These are phyloP conservation scores for Glycine soja DNA, from an alignment of 306 rosid species.

Conservation along the genomic window DNA sequence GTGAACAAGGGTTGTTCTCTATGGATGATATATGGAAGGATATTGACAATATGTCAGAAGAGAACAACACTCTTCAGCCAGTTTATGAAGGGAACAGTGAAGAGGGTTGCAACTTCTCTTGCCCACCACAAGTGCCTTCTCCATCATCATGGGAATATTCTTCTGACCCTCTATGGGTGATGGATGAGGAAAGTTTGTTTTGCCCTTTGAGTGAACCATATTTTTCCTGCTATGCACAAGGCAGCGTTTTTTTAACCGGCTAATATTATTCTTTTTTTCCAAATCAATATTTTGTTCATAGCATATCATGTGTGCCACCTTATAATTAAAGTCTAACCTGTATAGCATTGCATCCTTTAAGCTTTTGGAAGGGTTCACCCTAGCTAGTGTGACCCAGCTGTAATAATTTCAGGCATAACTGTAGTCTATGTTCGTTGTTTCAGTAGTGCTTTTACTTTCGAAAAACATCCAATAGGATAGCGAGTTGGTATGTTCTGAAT, in stretches of 20 bases:
- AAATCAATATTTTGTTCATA: conserved; percentile 59
- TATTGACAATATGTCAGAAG: conserved; percentile 40
- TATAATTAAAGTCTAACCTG: conserved; percentile 53
- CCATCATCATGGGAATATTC: conserved; percentile 67
- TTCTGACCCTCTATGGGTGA: conserved; percentile 64
- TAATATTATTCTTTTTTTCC: conserved; percentile 56
- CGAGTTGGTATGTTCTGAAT: conserved; percentile 49
- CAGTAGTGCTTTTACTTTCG: conserved; percentile 51
- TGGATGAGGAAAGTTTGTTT: conserved; percentile 68
- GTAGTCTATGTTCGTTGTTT: conserved; percentile 37
- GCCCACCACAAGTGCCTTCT: conserved; percentile 52
- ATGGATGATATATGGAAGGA: conserved; percentile 99
- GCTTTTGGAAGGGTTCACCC: conserved; percentile 50
- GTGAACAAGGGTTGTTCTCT: conserved; percentile 42
- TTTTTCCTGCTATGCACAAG: conserved; percentile 53
- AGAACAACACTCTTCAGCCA: conserved; percentile 15
- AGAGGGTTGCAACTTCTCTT: conserved; percentile 56
- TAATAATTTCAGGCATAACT: conserved; percentile 52
- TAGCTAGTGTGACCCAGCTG: conserved; percentile 50
- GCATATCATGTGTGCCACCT: conserved; percentile 46
- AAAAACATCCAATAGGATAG: conserved; percentile 51
- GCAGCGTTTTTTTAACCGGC: conserved; percentile 56
- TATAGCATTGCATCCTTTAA: conserved; percentile 48
- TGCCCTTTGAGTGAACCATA: conserved; percentile 60
- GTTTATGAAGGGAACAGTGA: conserved; percentile 36